Evolutionary conservation across 169 alveolate genomes (phyloP).

Genomic region (Ichthyophthirius multifiliis): DNA sequence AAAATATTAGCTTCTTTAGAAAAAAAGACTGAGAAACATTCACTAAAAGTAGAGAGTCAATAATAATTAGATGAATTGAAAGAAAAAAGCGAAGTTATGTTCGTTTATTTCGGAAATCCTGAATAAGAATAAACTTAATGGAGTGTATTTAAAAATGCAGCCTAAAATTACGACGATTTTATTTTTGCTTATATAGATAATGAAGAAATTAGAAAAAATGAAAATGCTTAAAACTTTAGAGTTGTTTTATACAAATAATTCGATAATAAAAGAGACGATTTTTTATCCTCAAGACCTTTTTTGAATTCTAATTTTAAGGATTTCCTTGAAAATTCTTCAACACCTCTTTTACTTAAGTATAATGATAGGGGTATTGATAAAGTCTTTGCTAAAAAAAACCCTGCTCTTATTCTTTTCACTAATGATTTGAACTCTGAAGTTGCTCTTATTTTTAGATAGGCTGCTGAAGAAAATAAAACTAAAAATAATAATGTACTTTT

Average conservation of each 20-base stretch:
- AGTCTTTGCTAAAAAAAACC: constrained; percentile 51
- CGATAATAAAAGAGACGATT: constrained; percentile 66
- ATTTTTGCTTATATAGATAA: constrained; percentile 49
- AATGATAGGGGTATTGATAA: constrained; percentile 64
- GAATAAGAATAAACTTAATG: no score
- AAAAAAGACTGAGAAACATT: constrained; percentile 88
- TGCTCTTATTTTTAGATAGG: constrained; percentile 33
- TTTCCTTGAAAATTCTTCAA: constrained; percentile 44
- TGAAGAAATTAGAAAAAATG: constrained; percentile 28
- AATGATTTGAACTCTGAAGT: constrained; percentile 32
- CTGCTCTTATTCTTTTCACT: constrained; percentile 65
- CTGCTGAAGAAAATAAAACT: constrained; percentile 56
- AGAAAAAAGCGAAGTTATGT: constrained; percentile 13
- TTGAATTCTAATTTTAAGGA: constrained; percentile 34
- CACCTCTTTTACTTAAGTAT: constrained; percentile 58
- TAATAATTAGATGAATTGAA: constrained; percentile 34
- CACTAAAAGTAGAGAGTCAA: constrained; percentile 32
- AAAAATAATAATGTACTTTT: constrained; percentile 52
- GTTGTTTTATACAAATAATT: constrained; percentile 62
- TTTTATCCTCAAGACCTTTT: constrained; percentile 37
- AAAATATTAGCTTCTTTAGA: constrained; percentile 85
- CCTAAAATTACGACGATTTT: constrained; percentile 45
- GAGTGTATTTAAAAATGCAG: constrained; percentile 32
- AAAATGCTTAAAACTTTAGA: constrained; percentile 41
- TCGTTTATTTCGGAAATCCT: constrained; percentile 55